Base-by-base conservation (phyloP, 768 basidiomycete species). In the Tricholoma furcatifolium region DNA sequence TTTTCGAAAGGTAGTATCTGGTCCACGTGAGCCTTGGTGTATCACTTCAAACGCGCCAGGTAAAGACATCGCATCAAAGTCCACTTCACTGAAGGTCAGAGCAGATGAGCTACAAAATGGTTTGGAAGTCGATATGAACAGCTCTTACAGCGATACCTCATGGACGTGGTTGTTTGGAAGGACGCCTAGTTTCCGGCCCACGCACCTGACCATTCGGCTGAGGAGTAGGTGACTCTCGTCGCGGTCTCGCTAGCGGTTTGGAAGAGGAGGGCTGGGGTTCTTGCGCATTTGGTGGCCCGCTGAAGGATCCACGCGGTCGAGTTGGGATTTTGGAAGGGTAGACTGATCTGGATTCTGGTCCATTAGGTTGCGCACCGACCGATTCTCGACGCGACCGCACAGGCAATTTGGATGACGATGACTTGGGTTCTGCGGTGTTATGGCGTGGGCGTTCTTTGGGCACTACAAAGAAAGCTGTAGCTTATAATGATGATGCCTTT, bases 191-290 rank as follows among this genome's bases (percentile, higher is more conserved):
- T 36, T 53, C 52, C 34, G 20, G 20, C 27, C 31, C 18, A 8
- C 39, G 45, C 40, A 41, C 6, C 20, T 47, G 53, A 2, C 46
- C 53, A 4, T 48, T 49, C 18, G 41, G 9, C 20, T 48, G 53
- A 10, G 32, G 21, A 20, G 20, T 53, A 7, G 20, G 30, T 23
- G 45, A 27, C 2, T 47, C 12, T 42, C 40, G 31, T 7, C 39
- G 21, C 14, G 52, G 45, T 31, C 73, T 72, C 62, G 70, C 60
- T 38, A 68, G 65, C 31, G 67, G 73, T 45, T 70, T 77, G 10
- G 53, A 53, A 7, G 55, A 47, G 34, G 47, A 40, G 56, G 35
- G 21, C 51, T 55, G 62, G 52, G 43, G 61, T 54, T 47, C 46
- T 34, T 53, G 52, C 14, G 43, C 51, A 36, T 42, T 41, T 41